Evolutionary conservation across 768 basidiomycete genomes (phyloP).

Genomic region (Psilocybe subaeruginosa): DNA sequence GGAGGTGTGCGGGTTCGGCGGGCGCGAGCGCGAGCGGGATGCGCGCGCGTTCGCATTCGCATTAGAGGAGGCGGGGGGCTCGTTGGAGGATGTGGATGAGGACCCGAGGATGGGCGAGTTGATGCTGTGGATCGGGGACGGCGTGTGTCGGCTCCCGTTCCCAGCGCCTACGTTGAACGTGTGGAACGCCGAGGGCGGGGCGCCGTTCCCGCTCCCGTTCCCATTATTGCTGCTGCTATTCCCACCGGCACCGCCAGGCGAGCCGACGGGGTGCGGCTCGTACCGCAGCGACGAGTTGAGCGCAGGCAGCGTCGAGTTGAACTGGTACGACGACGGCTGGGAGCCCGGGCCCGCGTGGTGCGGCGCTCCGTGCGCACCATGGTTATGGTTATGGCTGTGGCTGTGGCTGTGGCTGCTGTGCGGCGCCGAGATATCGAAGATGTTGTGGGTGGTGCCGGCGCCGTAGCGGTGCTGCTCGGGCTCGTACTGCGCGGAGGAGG

Average conservation of each 20-base stretch:
- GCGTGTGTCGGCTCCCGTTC: slow-evolving; percentile 32
- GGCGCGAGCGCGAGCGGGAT: slow-evolving; percentile 41
- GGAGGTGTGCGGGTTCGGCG: slow-evolving; percentile 20
- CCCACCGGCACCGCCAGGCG: neutral
- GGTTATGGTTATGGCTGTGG: no score
- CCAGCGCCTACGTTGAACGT: slow-evolving; percentile 17
- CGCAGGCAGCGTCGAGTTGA: slow-evolving; percentile 53
- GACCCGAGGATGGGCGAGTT: slow-evolving; percentile 15
- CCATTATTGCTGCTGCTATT: neutral
- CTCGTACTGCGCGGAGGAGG: neutral
- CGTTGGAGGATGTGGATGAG: no score
- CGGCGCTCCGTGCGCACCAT: neutral
- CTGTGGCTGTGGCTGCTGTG: slow-evolving; percentile 25
- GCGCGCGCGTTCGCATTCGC: neutral
- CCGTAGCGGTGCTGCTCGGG: slow-evolving; percentile 20
- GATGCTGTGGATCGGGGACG: slow-evolving; percentile 30
- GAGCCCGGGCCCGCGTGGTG: slow-evolving; percentile 9
- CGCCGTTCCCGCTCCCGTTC: slow-evolving; percentile 22
- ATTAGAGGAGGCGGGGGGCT: no score
- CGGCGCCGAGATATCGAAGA: slow-evolving; percentile 37
- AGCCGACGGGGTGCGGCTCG: slow-evolving; percentile 42
- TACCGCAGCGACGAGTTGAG: slow-evolving; percentile 56
- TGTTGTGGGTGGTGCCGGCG: slow-evolving; percentile 33
- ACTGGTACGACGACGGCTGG: slow-evolving; percentile 27
- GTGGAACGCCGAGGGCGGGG: slow-evolving; percentile 34